Percentiles rank a stretch among this genome's conserved stretches.
phyloP scores from a whole-genome alignment of 2,329 filamentous ascomycete species.

The Diaporthe australafricana region DNA sequence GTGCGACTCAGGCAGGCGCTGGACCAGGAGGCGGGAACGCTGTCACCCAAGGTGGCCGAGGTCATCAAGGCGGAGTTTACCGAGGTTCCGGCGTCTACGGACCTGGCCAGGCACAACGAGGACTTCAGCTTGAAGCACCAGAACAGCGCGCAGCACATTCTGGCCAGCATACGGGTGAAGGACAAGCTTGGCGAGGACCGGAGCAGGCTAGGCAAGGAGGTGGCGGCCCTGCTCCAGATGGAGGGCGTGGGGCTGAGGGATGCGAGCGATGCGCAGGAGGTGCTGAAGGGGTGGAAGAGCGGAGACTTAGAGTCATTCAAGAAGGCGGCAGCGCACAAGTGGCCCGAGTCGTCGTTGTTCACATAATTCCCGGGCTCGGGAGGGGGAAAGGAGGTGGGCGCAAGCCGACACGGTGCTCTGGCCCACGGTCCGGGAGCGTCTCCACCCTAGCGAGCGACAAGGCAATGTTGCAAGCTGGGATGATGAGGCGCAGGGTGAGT shows the following conservation, averaged over 20 bases:
- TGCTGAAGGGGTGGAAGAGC: constrained; percentile 63
- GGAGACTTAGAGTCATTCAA: constrained; percentile 60
- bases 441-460: neutral
- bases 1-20: constrained; percentile 75
- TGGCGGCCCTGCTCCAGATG: constrained; percentile 63
- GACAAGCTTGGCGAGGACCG: constrained; percentile 69
- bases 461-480: no score
- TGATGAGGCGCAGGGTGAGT: no score
- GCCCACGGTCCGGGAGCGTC: neutral
- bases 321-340: constrained; percentile 60
- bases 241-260: constrained; percentile 53
- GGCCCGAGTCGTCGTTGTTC: constrained; percentile 62
- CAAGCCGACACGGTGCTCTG: no score
- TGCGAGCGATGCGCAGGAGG: constrained; percentile 51
- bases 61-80: constrained; percentile 78
- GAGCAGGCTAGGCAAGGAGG: constrained; percentile 68
- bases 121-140: constrained; percentile 73
- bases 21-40: constrained; percentile 66
- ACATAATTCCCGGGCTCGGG: constrained; percentile 41
- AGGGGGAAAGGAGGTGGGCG: neutral
- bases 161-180: constrained; percentile 71
- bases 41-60: constrained; percentile 74
- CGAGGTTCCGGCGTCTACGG: constrained; percentile 65
- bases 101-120: constrained; percentile 74
- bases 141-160: constrained; percentile 69